These are phyloP conservation scores for Leptographium lundbergii DNA, from an alignment of 2,329 filamentous ascomycete species.

Conservation along the genomic window DNA sequence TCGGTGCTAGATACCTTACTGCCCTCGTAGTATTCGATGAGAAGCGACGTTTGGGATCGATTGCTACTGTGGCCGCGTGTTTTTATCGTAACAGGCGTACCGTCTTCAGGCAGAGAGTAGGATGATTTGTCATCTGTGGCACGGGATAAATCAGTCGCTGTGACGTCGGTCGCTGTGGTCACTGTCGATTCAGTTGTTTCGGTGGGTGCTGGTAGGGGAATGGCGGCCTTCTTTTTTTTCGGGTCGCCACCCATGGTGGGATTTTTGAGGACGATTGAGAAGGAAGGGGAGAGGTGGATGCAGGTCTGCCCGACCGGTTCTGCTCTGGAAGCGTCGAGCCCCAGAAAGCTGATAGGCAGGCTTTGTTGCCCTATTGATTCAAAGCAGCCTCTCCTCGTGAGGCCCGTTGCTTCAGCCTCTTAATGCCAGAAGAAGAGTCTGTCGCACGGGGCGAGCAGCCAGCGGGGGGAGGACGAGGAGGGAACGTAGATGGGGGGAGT, in stretches of 20 bases:
- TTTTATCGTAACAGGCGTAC: constrained; percentile 82
- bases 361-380: background rate
- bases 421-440: constrained; percentile 4
- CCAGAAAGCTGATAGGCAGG: background rate
- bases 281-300: background rate
- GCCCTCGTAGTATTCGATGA: constrained; percentile 92
- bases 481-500: background rate
- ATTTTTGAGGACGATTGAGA: background rate
- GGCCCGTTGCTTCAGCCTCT: background rate
- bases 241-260: constrained; percentile 27
- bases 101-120: constrained; percentile 74
- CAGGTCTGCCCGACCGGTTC: background rate
- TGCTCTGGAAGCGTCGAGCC: background rate
- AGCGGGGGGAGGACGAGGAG: background rate
- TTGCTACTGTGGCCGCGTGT: constrained; percentile 51
- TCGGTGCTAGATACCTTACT: constrained; percentile 45
- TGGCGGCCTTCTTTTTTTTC: constrained; percentile 25
- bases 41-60: constrained; percentile 73
- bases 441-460: background rate
- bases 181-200: constrained; percentile 49
- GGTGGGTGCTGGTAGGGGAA: constrained; percentile 67
- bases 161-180: background rate
- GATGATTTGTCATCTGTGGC: constrained; percentile 58
- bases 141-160: constrained; percentile 48
- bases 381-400: background rate